Conservation (phyloP, 352 stramenopile species). For the Thalassiosira sp. region DNA sequence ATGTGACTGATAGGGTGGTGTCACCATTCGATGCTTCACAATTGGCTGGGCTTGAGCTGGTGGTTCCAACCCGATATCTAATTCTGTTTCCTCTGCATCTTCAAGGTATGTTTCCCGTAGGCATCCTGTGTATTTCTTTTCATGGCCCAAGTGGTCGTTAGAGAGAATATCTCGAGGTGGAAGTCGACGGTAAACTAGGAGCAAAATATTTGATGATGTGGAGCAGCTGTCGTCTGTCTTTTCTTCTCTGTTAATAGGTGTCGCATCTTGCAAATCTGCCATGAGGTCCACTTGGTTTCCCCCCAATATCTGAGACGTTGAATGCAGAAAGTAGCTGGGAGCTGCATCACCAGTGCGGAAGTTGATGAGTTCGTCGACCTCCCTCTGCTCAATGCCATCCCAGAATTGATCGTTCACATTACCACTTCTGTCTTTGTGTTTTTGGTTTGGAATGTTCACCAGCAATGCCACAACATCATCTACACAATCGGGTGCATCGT, state of each 20-base stretch:
- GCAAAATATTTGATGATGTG: conserved; percentile 8
- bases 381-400: conserved; percentile 38
- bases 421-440: neutral
- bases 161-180: conserved; percentile 52
- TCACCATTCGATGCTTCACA: conserved; percentile 56
- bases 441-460: conserved; percentile 28
- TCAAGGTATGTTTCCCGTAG: conserved; percentile 64
- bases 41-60: conserved; percentile 12
- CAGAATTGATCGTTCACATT: conserved; percentile 27
- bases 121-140: conserved; percentile 54
- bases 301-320: conserved; percentile 25
- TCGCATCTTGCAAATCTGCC: conserved; percentile 16
- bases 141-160: conserved; percentile 6
- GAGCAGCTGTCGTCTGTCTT: conserved; percentile 6
- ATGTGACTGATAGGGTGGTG: conserved; percentile 66
- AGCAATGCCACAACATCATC: conserved; percentile 49
- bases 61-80: conserved; percentile 19
- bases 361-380: conserved; percentile 52
- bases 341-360: conserved; percentile 73
- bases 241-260: conserved; percentile 9
- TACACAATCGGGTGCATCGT: neutral
- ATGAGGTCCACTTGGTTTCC: conserved; percentile 8
- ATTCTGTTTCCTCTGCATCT: conserved; percentile 26
- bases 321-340: conserved; percentile 75
- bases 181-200: conserved; percentile 60